phyloP scores from a whole-genome alignment of 768 basidiomycete species.

The Lentinula aciculospora region DNA sequence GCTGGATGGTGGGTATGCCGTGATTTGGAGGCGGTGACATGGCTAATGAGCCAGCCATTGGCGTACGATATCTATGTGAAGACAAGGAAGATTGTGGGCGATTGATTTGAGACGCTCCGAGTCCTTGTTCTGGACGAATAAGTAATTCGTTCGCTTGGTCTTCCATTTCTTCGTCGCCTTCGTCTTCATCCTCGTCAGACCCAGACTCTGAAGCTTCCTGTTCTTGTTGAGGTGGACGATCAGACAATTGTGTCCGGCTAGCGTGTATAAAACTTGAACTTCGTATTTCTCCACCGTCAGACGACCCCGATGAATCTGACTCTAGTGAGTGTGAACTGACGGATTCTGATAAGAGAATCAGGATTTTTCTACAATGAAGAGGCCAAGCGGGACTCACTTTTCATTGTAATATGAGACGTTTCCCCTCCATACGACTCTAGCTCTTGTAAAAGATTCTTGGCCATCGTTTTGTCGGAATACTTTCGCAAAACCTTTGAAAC shows the following conservation, averaged over 20 bases:
- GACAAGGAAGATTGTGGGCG: slow-evolving; percentile 78
- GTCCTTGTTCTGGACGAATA: slow-evolving; percentile 19
- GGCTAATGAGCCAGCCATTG: slow-evolving; percentile 55
- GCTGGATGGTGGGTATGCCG: slow-evolving; percentile 60
- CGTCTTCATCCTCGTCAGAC: slow-evolving; percentile 23
- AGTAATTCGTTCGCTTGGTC: slow-evolving; percentile 43
- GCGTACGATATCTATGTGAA: slow-evolving; percentile 74
- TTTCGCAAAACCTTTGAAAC: slow-evolving; percentile 65
- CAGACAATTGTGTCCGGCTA: slow-evolving; percentile 13
- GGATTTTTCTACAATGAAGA: background rate
- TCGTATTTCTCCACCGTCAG: slow-evolving; percentile 31
- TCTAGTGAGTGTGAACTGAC: slow-evolving; percentile 41
- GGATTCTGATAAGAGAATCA: background rate
- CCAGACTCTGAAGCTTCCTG: background rate
- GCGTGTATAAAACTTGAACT: slow-evolving; percentile 16
- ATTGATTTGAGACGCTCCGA: slow-evolving; percentile 30
- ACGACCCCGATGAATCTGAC: slow-evolving; percentile 66
- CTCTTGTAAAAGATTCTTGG: slow-evolving; percentile 70
- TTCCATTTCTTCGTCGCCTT: slow-evolving; percentile 44
- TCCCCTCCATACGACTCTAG: slow-evolving; percentile 73
- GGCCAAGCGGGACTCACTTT: slow-evolving; percentile 38
- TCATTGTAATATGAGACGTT: slow-evolving; percentile 56
- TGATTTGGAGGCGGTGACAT: slow-evolving; percentile 40
- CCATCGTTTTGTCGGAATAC: slow-evolving; percentile 79
- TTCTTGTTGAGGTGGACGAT: slow-evolving; percentile 11